A percentile compares a stretch with the other conserved stretches of the same genome.
Conservation (phyloP, 2,329 filamentous ascomycete genomes). For the Pseudocercospora macadamiae region DNA sequence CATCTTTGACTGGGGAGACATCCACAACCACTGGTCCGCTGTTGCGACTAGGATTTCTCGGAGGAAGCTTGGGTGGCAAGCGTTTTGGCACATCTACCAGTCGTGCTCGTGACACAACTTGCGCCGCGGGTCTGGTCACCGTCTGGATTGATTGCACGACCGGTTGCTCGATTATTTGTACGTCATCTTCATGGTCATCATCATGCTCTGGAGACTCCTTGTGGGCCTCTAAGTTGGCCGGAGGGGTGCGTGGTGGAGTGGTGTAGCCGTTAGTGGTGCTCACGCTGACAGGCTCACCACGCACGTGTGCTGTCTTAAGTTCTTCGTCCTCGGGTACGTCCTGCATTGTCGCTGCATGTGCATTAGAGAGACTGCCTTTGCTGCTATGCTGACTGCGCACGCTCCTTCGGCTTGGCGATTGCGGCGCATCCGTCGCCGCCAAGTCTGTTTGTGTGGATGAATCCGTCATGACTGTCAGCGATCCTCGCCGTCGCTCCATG, state of each 20-base stretch:
- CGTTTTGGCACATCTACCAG: constrained; percentile 85
- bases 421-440: constrained; percentile 17
- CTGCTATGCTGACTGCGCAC: constrained; percentile 30
- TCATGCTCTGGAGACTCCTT: constrained; percentile 35
- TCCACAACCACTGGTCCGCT: constrained; percentile 40
- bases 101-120: constrained; percentile 66
- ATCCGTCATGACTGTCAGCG: constrained; percentile 31
- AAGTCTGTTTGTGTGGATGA: constrained; percentile 38
- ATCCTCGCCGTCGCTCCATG: constrained; percentile 26
- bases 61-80: constrained; percentile 74
- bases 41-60: constrained; percentile 68
- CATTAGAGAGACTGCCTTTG: constrained; percentile 26
- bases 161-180: constrained; percentile 51
- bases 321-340: constrained; percentile 35
- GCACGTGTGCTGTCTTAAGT: constrained; percentile 21
- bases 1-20: constrained; percentile 24
- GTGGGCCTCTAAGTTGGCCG: constrained; percentile 11
- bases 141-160: constrained; percentile 67
- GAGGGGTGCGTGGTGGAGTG: constrained; percentile 39
- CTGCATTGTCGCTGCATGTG: constrained; percentile 26
- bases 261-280: constrained; percentile 34
- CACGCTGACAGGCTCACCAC: constrained; percentile 9
- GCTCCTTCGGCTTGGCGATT: constrained; percentile 23
- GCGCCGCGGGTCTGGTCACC: constrained; percentile 53
- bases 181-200: constrained; percentile 54